phyloP scores from a whole-genome alignment of 148 eudicot species.

The Pouteria glomerata region DNA sequence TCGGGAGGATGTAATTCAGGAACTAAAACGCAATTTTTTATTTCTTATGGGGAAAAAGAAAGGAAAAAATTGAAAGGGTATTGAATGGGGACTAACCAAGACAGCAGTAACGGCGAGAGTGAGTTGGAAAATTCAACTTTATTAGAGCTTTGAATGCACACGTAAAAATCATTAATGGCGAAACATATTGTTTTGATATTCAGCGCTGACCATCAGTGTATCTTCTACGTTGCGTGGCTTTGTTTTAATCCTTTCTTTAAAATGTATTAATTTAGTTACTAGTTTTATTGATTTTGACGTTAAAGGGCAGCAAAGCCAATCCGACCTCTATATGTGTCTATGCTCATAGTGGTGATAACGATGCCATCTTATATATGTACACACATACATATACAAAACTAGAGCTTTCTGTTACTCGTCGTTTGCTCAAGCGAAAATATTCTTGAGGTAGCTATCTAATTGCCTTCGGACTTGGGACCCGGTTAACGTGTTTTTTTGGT shows the following conservation, averaged over 20 bases:
- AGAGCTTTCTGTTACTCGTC: background rate
- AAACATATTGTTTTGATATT: background rate
- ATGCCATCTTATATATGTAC: background rate
- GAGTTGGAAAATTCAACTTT: no score
- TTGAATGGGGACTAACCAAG: no score
- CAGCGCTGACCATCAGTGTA: background rate
- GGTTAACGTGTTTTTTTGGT: no score
- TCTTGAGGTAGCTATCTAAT: constrained; percentile 6
- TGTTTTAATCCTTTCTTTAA: background rate
- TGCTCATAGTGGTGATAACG: background rate
- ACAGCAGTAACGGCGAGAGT: no score
- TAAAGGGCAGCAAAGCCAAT: background rate
- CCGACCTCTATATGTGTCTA: background rate
- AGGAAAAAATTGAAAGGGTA: no score
- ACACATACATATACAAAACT: background rate
- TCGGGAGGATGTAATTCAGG: no score
- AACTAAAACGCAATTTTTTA: no score
- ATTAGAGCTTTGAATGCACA: no score
- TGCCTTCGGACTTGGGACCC: constrained; percentile 4
- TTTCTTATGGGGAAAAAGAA: no score
- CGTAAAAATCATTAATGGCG: no score
- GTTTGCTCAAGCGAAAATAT: background rate
- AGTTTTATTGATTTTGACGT: no score
- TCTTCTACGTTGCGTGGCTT: background rate
- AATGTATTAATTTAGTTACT: no score